These are phyloP conservation scores for Dactylellina parvicollis DNA, from an alignment of 2,329 filamentous ascomycete genomes.

Conservation along the genomic window DNA sequence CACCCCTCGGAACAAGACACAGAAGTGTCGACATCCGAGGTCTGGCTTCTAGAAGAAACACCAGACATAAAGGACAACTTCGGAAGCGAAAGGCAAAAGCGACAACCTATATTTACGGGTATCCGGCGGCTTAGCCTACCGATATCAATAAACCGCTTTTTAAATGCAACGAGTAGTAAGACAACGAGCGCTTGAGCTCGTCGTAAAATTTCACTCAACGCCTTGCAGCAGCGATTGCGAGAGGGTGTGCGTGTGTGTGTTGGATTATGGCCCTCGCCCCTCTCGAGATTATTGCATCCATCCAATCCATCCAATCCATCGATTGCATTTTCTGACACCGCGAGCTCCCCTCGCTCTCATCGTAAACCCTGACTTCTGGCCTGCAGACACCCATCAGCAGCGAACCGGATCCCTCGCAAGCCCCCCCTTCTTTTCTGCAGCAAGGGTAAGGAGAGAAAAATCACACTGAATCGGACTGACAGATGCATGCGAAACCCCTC, in stretches of 20 bases:
- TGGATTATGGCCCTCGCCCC: constrained; percentile 22
- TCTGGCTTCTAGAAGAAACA: constrained; percentile 25
- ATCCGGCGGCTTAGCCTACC: constrained; percentile 4
- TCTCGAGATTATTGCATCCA: too few relatives aligned
- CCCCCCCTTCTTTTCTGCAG: constrained; percentile 25
- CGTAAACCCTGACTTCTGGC: too few relatives aligned
- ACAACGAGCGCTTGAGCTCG: constrained; percentile 28
- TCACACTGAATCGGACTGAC: background rate
- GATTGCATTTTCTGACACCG: background rate
- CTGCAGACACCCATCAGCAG: too few relatives aligned
- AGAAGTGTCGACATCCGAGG: constrained; percentile 16
- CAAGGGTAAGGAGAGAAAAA: constrained; percentile 26
- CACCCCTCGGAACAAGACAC: background rate
- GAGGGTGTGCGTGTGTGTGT: constrained; percentile 6
- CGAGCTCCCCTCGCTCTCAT: too few relatives aligned
- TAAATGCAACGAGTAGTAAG: constrained; percentile 1
- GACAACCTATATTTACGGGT: constrained; percentile 5
- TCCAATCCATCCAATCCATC: too few relatives aligned
- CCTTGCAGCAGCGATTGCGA: constrained; percentile 2
- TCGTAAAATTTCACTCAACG: constrained; percentile 34
- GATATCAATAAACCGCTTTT: too few relatives aligned
- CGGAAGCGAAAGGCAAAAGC: constrained; percentile 5
- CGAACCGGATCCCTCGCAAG: too few relatives aligned
- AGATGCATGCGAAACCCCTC: constrained; percentile 6
- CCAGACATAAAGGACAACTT: background rate